Conservation (phyloP, 2,329 filamentous ascomycete species). For the Epichloe brachyelytri region DNA sequence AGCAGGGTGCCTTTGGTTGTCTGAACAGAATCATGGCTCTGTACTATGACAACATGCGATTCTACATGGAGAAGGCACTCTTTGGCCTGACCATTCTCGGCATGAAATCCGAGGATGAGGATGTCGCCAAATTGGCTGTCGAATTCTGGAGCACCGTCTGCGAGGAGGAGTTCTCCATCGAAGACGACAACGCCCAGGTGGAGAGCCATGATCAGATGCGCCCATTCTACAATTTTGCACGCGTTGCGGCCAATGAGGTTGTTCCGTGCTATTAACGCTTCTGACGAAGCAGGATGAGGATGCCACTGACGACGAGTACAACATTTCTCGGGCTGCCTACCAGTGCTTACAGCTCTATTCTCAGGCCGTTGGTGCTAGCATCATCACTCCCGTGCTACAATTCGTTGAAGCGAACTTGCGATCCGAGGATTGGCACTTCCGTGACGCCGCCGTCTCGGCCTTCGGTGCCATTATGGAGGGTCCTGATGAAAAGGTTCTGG, state of each 20-base stretch:
- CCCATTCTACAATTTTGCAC: conserved; percentile 90
- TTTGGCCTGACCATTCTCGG: conserved; percentile 95
- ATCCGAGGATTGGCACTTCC: conserved; percentile 83
- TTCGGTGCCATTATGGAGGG: conserved; percentile 99
- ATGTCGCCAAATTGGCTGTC: conserved; percentile 93
- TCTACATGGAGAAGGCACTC: conserved; percentile 99
- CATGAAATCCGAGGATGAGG: conserved; percentile 97
- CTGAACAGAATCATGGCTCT: conserved; percentile 97
- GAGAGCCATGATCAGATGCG: conserved; percentile 76
- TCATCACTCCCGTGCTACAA: conserved; percentile 73
- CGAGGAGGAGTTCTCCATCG: conserved; percentile 95
- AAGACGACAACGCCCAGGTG: conserved; percentile 75
- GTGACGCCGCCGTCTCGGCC: conserved; percentile 91
- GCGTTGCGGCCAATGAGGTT: conserved; percentile 85
- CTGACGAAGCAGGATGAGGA: conserved; percentile 98
- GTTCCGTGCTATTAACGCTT: conserved; percentile 75
- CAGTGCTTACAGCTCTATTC: conserved; percentile 93
- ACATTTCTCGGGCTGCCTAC: conserved; percentile 86
- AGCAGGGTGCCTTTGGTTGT: conserved; percentile 92
- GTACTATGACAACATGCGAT: conserved; percentile 99
- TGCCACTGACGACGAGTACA: conserved; percentile 93
- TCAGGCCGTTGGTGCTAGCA: conserved; percentile 72
- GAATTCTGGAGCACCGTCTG: conserved; percentile 99
- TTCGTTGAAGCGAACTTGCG: conserved; percentile 91
- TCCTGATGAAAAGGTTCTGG: conserved; percentile 80